Evolutionary conservation across 768 basidiomycete genomes (phyloP).

Genomic region (Royoungia palumana): DNA sequence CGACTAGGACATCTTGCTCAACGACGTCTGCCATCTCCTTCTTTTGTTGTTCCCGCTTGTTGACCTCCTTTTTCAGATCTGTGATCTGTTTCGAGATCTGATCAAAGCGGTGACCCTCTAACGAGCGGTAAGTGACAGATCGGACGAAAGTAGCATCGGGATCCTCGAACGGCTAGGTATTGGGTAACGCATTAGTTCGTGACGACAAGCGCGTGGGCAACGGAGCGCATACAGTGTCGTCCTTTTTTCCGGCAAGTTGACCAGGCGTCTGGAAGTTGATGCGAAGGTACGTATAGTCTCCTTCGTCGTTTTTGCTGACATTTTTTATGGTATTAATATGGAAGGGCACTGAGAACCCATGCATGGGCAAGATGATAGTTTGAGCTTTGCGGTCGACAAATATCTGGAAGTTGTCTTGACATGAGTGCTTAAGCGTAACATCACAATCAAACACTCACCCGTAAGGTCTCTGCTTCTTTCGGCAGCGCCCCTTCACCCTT

Average conservation of each 20-base stretch:
- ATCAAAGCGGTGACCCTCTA: constrained; percentile 87
- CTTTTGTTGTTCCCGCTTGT: constrained; percentile 95
- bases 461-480: constrained; percentile 70
- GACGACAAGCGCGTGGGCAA: neutral
- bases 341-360: constrained; percentile 95
- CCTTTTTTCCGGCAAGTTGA: constrained; percentile 96
- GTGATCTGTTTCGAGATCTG: constrained; percentile 88
- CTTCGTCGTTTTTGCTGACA: constrained; percentile 95
- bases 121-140: constrained; percentile 89
- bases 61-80: constrained; percentile 93
- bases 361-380: constrained; percentile 87
- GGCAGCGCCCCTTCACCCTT: constrained; percentile 92
- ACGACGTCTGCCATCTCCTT: constrained; percentile 98
- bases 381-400: constrained; percentile 87
- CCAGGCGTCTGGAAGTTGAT: constrained; percentile 99
- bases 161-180: constrained; percentile 84
- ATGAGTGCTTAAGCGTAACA: constrained; percentile 1
- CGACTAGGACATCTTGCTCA: constrained; percentile 87
- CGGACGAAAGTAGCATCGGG: constrained; percentile 95
- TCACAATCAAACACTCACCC: constrained; percentile 48
- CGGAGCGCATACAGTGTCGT: constrained; percentile 74
- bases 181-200: constrained; percentile 1
- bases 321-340: constrained; percentile 99
- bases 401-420: constrained; percentile 50
- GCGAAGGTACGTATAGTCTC: constrained; percentile 88